A percentile compares a stretch with the other conserved stretches of the same genome.
Conservation (phyloP, 768 basidiomycete genomes). For the Termitomyces sp. region DNA sequence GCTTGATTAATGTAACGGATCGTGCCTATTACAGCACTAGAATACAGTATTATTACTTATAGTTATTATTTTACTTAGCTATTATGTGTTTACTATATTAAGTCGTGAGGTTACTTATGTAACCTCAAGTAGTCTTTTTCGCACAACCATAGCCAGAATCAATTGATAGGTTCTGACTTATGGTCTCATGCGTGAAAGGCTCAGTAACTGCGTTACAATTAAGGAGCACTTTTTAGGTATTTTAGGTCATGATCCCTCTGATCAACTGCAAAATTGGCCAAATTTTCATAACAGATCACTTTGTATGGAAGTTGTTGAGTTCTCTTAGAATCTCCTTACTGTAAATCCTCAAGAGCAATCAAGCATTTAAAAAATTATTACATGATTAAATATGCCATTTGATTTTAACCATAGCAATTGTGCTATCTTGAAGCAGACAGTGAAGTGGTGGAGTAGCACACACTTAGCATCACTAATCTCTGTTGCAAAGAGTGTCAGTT, state of each 20-base stretch:
- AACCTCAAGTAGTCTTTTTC: too few relatives aligned
- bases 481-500: too few relatives aligned
- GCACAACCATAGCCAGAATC: too few relatives aligned
- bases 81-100: too few relatives aligned
- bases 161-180: too few relatives aligned
- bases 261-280: background rate
- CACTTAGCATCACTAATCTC: background rate
- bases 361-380: background rate
- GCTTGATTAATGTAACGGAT: slow-evolving; percentile 18
- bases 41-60: too few relatives aligned
- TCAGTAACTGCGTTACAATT: too few relatives aligned
- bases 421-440: background rate
- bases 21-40: too few relatives aligned
- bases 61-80: too few relatives aligned
- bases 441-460: background rate
- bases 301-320: background rate
- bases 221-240: slow-evolving; percentile 18
- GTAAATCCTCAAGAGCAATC: background rate
- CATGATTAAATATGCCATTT: background rate
- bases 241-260: slow-evolving; percentile 9
- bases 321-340: background rate
- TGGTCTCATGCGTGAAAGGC: too few relatives aligned
- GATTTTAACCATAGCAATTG: background rate
- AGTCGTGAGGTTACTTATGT: too few relatives aligned
- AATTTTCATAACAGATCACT: background rate